Conservation (phyloP, 345 rosid species). For the Cardamine chenopodiifolia region DNA sequence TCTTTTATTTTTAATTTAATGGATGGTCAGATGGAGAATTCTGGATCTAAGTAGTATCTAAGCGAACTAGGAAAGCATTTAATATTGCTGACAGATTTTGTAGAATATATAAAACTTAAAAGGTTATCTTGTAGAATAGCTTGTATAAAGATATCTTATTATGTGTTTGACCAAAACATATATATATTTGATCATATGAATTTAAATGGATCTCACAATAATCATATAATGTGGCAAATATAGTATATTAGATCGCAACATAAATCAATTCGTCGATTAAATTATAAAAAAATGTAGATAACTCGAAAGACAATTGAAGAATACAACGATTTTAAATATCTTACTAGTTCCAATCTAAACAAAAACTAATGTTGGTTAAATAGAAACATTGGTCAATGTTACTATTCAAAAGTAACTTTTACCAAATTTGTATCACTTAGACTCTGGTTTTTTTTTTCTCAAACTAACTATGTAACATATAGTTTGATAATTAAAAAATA, state of each 20-base stretch:
- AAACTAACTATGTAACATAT: not conserved
- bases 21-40: not conserved
- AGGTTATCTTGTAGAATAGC: not conserved
- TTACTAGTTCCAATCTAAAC: not conserved
- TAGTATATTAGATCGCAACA: not conserved
- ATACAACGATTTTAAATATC: not conserved
- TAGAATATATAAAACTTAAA: not conserved
- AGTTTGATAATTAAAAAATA: not conserved
- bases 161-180: not conserved
- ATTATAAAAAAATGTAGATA: not conserved
- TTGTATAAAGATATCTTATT: no score
- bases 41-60: not conserved
- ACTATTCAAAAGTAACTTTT: not conserved
- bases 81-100: slow-evolving; percentile 4
- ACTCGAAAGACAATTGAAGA: not conserved
- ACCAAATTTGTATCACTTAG: not conserved
- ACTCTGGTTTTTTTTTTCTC: not conserved
- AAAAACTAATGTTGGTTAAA: not conserved
- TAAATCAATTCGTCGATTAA: not conserved
- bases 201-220: not conserved
- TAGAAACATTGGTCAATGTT: not conserved
- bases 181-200: not conserved
- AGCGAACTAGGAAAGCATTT: not conserved
- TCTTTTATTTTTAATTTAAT: not conserved
- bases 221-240: not conserved